phyloP scores from a whole-genome alignment of 2,329 filamentous ascomycete species.

The Beauveria sp. region DNA sequence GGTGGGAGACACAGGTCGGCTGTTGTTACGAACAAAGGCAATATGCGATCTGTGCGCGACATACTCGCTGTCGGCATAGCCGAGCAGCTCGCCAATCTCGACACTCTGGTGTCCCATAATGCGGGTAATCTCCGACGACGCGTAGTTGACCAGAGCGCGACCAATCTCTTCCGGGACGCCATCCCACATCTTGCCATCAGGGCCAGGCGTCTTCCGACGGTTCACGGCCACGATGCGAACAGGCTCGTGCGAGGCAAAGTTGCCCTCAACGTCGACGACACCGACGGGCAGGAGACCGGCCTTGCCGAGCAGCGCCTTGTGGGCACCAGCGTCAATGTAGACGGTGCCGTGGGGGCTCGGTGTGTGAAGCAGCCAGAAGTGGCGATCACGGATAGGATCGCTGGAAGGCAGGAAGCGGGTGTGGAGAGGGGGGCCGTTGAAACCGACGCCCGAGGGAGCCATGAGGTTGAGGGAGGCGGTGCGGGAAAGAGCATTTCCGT shows the following conservation, averaged over 20 bases:
- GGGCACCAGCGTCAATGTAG: slow-evolving; percentile 88
- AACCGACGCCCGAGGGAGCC: slow-evolving; percentile 18
- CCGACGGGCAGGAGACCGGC: slow-evolving; percentile 84
- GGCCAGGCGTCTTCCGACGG: slow-evolving; percentile 34
- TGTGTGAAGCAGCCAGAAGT: slow-evolving; percentile 96
- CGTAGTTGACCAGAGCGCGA: slow-evolving; percentile 86
- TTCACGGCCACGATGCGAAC: slow-evolving; percentile 79
- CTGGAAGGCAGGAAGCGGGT: slow-evolving; percentile 85
- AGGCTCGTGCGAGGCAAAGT: slow-evolving; percentile 86
- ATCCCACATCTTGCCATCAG: slow-evolving; percentile 40
- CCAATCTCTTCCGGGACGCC: slow-evolving; percentile 65
- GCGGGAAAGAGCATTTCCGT: slow-evolving; percentile 28
- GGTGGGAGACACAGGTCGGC: slow-evolving; percentile 44
- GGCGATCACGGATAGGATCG: slow-evolving; percentile 81
- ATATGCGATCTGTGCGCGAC: slow-evolving; percentile 84
- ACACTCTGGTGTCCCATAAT: slow-evolving; percentile 80
- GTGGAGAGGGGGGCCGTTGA: slow-evolving; percentile 59
- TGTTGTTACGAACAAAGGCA: slow-evolving; percentile 57
- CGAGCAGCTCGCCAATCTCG: slow-evolving; percentile 72
- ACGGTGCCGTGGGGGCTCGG: slow-evolving; percentile 83
- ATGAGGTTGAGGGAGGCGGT: slow-evolving; percentile 34
- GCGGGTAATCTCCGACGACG: slow-evolving; percentile 69
- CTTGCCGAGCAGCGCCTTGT: slow-evolving; percentile 71
- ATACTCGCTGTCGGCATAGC: slow-evolving; percentile 93
- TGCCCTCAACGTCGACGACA: slow-evolving; percentile 82